Base-by-base conservation (phyloP, 1,139 yeast genomes). In the Geotrichum macrosporum region DNA sequence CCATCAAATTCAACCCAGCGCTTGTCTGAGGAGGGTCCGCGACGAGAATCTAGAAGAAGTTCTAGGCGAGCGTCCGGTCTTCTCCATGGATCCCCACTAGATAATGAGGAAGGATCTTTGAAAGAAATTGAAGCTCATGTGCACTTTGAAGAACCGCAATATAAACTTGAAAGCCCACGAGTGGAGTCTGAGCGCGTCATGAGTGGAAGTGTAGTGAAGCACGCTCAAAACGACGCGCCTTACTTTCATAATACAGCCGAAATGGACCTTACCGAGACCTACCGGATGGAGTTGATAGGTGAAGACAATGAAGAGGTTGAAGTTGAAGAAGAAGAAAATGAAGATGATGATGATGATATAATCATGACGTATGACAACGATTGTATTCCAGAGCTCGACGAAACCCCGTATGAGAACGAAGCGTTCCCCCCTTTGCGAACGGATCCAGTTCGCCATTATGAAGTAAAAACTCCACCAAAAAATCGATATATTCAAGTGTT, bases 301-400 rank as follows among this genome's bases (percentile, higher is more conserved):
- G 42, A 36, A 15, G 37, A 43, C 12, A 13, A 27, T 8, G 12
- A 21, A 8, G 33, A 21, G 20, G 10, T 31, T 19, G 22, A 15
- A 1, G 24, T 19, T 5, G 43, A 32, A 15, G 42, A 20, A 9
- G 30, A 31, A 12, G 36, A 21, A 22, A 37, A 30, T 12, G 46
- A 36, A 9, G 35, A 26, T 4, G 40, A 26, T 19, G 46, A 35
- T n/a, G 46, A 36, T 10, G 40, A 36, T 8, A n/a, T n/a, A n/a
- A 13, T 13, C 12, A 21, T 37, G 30, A 26, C 15, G 10, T 9
- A 15, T 13, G 41, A 37, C n/a, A 33, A 37, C n/a, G 18, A 37
- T 22, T 40, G 44, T 21, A 40, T 40, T 29, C 41, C 40, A 5
- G 45, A 46, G 16, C 29, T 30, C 5, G 46, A 43, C 19, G 47